Base-by-base conservation (phyloP, 1,284 basidiomycete species). In the Phellopilus nigrolimitatus region DNA sequence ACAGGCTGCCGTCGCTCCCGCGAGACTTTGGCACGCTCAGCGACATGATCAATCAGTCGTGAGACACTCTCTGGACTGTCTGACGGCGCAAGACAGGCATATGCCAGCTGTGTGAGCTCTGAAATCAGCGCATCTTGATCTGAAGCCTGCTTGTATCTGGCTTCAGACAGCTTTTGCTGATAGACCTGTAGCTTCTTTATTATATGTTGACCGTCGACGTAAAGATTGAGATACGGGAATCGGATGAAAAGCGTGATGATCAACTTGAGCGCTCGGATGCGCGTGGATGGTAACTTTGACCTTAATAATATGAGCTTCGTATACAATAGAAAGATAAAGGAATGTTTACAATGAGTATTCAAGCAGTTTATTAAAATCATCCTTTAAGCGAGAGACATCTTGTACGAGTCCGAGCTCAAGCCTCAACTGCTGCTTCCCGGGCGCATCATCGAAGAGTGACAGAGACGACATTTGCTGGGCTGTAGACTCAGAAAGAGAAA, bases 221-320 rank as follows among this genome's bases (percentile, higher is more conserved):
- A 47, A 17, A 22, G 15, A 24, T 15, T 34, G 7, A 47, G 45
- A 30, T 47, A 47, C 17, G 45, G 45, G 31, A 47, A 36, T 21
- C 45, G 45, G n/a, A 47, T 47, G 22, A 36, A 47, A 5, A 47
- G 45, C 24, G 36, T 34, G 15, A 47, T 24, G 15, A 47, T 47
- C 19, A 47, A 19, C 27, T 24, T 34, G 2, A 37, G 21, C 15
- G 45, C 45, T 47, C 21, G 45, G 15, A 37, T 47, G 6, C 45
- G 31, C 28, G 22, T 47, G 6, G 17, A 7, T 5, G 13, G 9
- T 3, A 25, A 37, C 12, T 37, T 25, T 22, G 45, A 47, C 5
- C 45, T 47, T 7, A 12, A 10, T 19, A 22, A 27, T 41, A 3
- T 21, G 22, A 15, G 17, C 15, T 22, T 3, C 7, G 15, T 9